Percentiles rank a stretch among this genome's conserved stretches.
Evolutionary conservation across 108 stramenopile genomes (phyloP).

Genomic region (Cyclostephanos invisitatus): DNA sequence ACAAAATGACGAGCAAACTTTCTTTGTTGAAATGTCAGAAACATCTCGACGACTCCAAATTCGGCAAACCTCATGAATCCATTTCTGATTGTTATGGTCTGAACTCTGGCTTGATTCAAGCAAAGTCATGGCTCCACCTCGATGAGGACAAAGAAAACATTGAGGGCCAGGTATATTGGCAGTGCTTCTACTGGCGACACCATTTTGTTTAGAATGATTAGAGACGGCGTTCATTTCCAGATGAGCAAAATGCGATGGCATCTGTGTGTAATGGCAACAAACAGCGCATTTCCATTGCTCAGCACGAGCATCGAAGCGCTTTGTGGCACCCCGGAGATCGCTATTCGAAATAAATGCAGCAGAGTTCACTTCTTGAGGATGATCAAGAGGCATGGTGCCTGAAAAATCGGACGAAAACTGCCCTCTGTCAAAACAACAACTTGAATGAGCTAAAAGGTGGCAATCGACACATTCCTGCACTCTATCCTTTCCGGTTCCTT

Average conservation of each 20-base stretch:
- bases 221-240: slow-evolving; percentile 14
- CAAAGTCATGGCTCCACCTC: slow-evolving; percentile 72
- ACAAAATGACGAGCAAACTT: not conserved
- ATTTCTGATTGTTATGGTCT: slow-evolving; percentile 11
- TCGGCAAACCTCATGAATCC: slow-evolving; percentile 75
- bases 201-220: slow-evolving; percentile 4
- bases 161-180: slow-evolving; percentile 33
- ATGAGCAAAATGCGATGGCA: slow-evolving; percentile 41
- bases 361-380: not conserved
- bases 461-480: slow-evolving; percentile 55
- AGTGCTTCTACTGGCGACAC: slow-evolving; percentile 16
- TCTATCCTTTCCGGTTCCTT: slow-evolving; percentile 29
- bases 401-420: slow-evolving; percentile 7
- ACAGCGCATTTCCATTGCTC: slow-evolving; percentile 47
- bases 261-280: slow-evolving; percentile 34
- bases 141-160: slow-evolving; percentile 61
- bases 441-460: slow-evolving; percentile 54
- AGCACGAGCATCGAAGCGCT: not conserved
- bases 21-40: slow-evolving; percentile 12
- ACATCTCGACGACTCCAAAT: slow-evolving; percentile 51
- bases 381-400: not conserved
- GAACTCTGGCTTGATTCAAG: slow-evolving; percentile 18
- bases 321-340: not conserved
- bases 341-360: not conserved
- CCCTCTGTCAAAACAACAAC: slow-evolving; percentile 57